These are phyloP conservation scores for Conringia planisiliqua DNA, from an alignment of 345 rosid species.

Conservation along the genomic window DNA sequence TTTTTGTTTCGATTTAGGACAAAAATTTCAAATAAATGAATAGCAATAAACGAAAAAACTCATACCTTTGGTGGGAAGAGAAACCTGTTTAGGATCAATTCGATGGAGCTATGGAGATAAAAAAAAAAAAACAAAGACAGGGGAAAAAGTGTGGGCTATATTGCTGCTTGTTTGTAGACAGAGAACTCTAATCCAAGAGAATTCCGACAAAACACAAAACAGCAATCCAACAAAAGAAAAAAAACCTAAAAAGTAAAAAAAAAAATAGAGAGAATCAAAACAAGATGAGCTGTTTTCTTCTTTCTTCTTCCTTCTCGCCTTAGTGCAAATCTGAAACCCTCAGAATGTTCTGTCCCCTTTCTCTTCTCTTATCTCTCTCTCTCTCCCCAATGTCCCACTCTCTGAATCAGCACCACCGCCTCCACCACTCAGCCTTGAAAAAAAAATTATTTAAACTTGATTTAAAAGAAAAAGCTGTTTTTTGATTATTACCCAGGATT, in stretches of 20 bases:
- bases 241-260: slow-evolving; percentile 22
- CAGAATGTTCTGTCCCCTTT: slow-evolving; percentile 30
- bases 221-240: slow-evolving; percentile 26
- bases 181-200: slow-evolving; percentile 24
- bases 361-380: slow-evolving; percentile 4
- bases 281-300: slow-evolving; percentile 47
- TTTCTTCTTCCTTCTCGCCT: slow-evolving; percentile 26
- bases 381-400: slow-evolving; percentile 19
- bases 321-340: slow-evolving; percentile 28
- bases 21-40: neutral
- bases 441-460: neutral
- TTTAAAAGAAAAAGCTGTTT: neutral
- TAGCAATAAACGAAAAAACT: neutral
- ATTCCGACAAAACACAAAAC: slow-evolving; percentile 34
- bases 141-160: slow-evolving; percentile 11
- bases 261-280: slow-evolving; percentile 36
- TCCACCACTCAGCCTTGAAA: slow-evolving; percentile 30
- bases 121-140: slow-evolving; percentile 16
- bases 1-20: neutral
- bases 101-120: slow-evolving; percentile 38
- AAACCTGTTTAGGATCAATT: slow-evolving; percentile 28
- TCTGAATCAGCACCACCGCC: slow-evolving; percentile 40
- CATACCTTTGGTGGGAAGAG: slow-evolving; percentile 26
- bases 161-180: slow-evolving; percentile 23
- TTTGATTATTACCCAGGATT: slow-evolving; percentile 12